Conservation (phyloP, 169 alveolate genomes). For the Theileria annulata region DNA sequence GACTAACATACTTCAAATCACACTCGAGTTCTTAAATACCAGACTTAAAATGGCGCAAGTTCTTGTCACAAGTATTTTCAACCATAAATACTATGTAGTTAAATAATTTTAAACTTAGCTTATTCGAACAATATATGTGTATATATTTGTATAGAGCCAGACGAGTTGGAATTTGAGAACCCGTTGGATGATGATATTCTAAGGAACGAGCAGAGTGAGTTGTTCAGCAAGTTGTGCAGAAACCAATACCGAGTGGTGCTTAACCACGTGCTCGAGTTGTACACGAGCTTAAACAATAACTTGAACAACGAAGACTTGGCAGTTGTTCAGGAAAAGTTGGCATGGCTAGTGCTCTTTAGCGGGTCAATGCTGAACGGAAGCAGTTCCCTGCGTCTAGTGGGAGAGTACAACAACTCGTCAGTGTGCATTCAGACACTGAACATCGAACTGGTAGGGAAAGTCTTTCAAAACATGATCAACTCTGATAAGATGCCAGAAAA, state of each 20-base stretch:
- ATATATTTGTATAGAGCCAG: slow-evolving; percentile 9
- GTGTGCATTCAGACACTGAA: slow-evolving; percentile 68
- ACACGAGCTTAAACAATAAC: slow-evolving; percentile 30
- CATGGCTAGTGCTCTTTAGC: slow-evolving; percentile 75
- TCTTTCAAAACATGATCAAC: slow-evolving; percentile 73
- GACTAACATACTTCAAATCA: slow-evolving; percentile 74
- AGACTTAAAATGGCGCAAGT: slow-evolving; percentile 80
- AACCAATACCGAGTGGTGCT: slow-evolving; percentile 71
- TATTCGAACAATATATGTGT: background rate
- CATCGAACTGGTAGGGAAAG: slow-evolving; percentile 80
- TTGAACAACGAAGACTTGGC: slow-evolving; percentile 31
- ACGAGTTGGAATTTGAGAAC: slow-evolving; percentile 63
- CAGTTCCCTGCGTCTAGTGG: slow-evolving; percentile 63
- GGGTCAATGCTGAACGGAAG: slow-evolving; percentile 79
- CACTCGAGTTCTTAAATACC: slow-evolving; percentile 77
- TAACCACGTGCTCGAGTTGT: slow-evolving; percentile 31
- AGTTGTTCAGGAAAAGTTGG: slow-evolving; percentile 69
- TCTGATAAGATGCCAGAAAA: slow-evolving; percentile 71
- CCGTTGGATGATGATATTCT: slow-evolving; percentile 73
- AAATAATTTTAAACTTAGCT: slow-evolving; percentile 1
- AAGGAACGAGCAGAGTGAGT: slow-evolving; percentile 81
- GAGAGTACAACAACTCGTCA: slow-evolving; percentile 55
- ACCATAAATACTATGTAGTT: background rate
- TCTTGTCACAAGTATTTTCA: slow-evolving; percentile 49
- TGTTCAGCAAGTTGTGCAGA: slow-evolving; percentile 76